phyloP scores from a whole-genome alignment of 495 filamentous ascomycete species.

The Penicillium taxi region DNA sequence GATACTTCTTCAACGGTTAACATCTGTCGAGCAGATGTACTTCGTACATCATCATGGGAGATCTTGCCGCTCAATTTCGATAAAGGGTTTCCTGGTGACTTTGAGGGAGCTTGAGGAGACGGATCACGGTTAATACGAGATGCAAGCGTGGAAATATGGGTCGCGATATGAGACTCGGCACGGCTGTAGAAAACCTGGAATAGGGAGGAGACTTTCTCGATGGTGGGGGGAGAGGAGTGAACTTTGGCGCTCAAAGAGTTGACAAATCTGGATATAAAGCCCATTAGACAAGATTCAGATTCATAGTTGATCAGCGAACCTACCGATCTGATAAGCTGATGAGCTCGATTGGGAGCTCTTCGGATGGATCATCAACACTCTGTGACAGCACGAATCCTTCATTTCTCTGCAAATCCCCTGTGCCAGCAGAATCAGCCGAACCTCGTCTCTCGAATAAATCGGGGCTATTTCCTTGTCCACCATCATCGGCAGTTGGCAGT shows the following conservation, averaged over 20 bases:
- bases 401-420: slow-evolving; percentile 45
- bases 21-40: slow-evolving; percentile 62
- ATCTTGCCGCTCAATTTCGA: slow-evolving; percentile 19
- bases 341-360: slow-evolving; percentile 89
- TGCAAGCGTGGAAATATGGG: slow-evolving; percentile 76
- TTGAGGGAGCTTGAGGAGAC: slow-evolving; percentile 42
- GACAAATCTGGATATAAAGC: slow-evolving; percentile 58
- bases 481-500: slow-evolving; percentile 16
- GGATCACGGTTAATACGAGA: slow-evolving; percentile 61
- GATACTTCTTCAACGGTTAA: slow-evolving; percentile 79
- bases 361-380: slow-evolving; percentile 55
- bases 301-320: slow-evolving; percentile 3
- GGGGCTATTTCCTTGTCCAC: slow-evolving; percentile 30
- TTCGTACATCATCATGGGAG: slow-evolving; percentile 23
- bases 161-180: slow-evolving; percentile 74
- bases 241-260: slow-evolving; percentile 84
- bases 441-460: slow-evolving; percentile 40
- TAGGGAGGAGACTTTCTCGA: slow-evolving; percentile 72
- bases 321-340: slow-evolving; percentile 83
- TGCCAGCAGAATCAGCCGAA: slow-evolving; percentile 45
- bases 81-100: slow-evolving; percentile 12
- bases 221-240: slow-evolving; percentile 72
- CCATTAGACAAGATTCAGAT: background rate
- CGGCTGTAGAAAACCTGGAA: slow-evolving; percentile 93
- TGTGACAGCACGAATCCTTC: slow-evolving; percentile 33